These are phyloP conservation scores for Mycena albidolilacea DNA, from an alignment of 768 basidiomycete species.

Conservation along the genomic window DNA sequence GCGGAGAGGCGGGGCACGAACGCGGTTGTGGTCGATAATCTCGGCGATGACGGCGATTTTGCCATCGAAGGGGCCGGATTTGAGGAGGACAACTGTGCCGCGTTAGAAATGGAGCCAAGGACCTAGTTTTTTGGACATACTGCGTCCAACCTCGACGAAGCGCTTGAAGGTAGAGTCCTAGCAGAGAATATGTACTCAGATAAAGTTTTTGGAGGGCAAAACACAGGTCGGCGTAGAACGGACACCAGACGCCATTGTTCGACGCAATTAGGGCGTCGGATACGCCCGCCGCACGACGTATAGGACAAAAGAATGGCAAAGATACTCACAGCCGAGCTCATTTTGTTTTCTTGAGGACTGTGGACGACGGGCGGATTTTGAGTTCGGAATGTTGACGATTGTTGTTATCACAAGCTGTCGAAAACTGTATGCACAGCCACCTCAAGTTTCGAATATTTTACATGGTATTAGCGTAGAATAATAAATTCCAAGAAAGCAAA, in stretches of 20 bases:
- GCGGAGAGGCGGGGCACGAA: conserved; percentile 54
- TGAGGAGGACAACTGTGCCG: conserved; percentile 90
- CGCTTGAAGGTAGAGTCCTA: conserved; percentile 94
- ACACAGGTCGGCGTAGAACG: not conserved
- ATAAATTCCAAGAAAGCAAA: no score
- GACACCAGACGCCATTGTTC: not conserved
- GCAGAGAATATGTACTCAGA: conserved; percentile 6
- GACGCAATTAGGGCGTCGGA: not conserved
- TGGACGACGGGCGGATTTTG: conserved; percentile 26
- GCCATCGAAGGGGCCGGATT: conserved; percentile 86
- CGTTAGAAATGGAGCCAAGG: conserved; percentile 21
- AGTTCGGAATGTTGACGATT: not conserved
- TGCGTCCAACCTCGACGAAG: conserved; percentile 98
- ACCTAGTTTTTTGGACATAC: conserved; percentile 55
- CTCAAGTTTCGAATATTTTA: no score
- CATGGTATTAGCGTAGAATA: no score
- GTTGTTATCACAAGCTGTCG: not conserved
- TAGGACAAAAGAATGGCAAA: not conserved
- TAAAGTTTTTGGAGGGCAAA: not conserved
- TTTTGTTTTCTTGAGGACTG: conserved; percentile 31
- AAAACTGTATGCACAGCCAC: conserved; percentile 5
- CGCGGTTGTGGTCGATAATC: conserved; percentile 99
- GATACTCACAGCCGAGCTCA: conserved; percentile 37
- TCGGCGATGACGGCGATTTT: conserved; percentile 96
- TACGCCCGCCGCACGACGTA: not conserved